Evolutionary conservation across 257 asterid species (phyloP), one percentile per base, ranked within the genome.

Genomic region (Solanum boliviense): DNA sequence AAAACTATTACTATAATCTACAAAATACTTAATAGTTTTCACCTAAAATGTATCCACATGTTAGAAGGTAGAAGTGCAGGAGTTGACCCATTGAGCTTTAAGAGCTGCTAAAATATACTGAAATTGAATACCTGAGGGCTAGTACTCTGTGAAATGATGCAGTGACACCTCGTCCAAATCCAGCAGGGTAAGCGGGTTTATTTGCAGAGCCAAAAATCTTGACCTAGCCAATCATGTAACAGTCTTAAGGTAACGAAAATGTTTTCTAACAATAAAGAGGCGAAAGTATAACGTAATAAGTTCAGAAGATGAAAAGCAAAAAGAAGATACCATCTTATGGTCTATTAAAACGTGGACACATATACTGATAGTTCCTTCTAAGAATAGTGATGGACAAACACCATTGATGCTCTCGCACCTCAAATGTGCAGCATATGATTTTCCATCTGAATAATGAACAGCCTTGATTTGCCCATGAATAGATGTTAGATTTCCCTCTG

Each of bases 101-200:
- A 81, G 62, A 44, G 83, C 46, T 84, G 87, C 78, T 34, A 38
- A 38, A 76, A 87, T 35, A 79, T 16, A 79, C 31, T 31, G 58
- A 65, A 46, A 87, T 48, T 32, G 41, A 91, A 62, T 90, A 95
- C 98, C 95, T 85, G 25, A 94, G 94, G 81, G 70, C 91, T 89
- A 97, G 98, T 87, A 97, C 90, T 81, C 98, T 95, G 91, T 94
- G 94, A 94, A 97, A 95, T 46, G 96, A 93, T 78, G 96, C 98
- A 86, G 87, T 38, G 73, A 88, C 93, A 7, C 93, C 97, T 86
- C 89, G 84, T 72, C 98, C 98, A 29, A 95, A 91, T 88, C 97
- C 99, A 48, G 92, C 46, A 13, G 98, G 98, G 68, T 65, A 93
- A 74, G 91, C 88, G 78, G 87, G 91, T 88, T 88, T 93, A 39